Evolutionary conservation across 768 basidiomycete genomes (phyloP), one percentile per base, ranked within the genome.

Genomic region (Mycena crocata): DNA sequence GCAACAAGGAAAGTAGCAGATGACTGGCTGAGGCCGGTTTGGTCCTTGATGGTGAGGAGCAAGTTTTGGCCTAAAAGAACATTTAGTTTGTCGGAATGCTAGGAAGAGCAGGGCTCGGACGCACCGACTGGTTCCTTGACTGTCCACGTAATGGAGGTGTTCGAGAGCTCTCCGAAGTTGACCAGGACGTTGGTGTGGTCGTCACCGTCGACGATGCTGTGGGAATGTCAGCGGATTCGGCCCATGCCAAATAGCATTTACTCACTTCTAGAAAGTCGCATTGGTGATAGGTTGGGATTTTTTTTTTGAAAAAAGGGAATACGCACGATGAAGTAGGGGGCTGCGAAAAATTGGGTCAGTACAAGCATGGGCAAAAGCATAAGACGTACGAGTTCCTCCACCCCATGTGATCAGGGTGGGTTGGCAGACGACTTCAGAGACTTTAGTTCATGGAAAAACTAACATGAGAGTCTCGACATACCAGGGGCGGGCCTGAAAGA

Each of bases 241-340:
- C 39, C 6, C 28, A 21, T 10, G 19, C 2, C 2, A 23, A 23
- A 54, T 50, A 48, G 28, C 40, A 58, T 21, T 8, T 14, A 28
- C 62, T 42, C 30, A 68, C 67, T 13, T 39, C 67, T 67, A 57
- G 26, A 50, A 57, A 31, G 14, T 26, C 3, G 40, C 39, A n/a
- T 13, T 8, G 2, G 3, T 7, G 40, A n/a, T 13, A 24, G 2
- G 3, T 7, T 52, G 21, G 54, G 50, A 57, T 5, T 17, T 32
- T 21, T 28, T 31, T 26, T 4, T 6, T 26, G 26, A 17, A n/a
- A 8, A 24, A 19, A 13, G 21, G 7, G 23, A 40, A 32, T 4
- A 70, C 64, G 55, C 44, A 66, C 68, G 13, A 66, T 30, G 45
- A 70, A 30, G 57, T 66, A 70, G 1, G 61, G 61, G 23, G 52